Base-by-base conservation (phyloP, 768 basidiomycete species). In the Mycena floridula region DNA sequence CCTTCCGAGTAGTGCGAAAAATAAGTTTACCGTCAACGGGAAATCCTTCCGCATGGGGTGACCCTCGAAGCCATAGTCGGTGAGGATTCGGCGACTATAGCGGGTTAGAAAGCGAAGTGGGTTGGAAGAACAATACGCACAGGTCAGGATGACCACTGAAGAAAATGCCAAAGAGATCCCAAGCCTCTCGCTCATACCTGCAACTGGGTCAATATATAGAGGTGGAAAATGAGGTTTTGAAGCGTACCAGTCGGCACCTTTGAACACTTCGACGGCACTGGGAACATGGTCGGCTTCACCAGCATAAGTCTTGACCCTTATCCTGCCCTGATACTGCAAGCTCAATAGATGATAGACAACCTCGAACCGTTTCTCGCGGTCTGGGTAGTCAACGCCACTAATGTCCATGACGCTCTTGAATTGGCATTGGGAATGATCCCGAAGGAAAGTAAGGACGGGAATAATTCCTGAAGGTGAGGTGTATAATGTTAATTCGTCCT, bases 21-120 rank as follows among this genome's bases (percentile, higher is more conserved):
- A 30, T 37, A 12, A 20, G 68, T 82, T 54, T 60, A 92, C 94
- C 7, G 93, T 96, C 54, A 99, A 66, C 25, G 96, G 96, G 77
- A 98, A 99, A 61, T 99, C 96, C 64, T 99, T 99, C 50, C 96
- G 82, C 37, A 99, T 66, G 8, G 96, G 96, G 60, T 99, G 93
- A 18, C 96, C 96, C 66, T 98, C 94, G 56, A 97, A 96, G 45
- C 94, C 96, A 63, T 99, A 99, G 64, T 99, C 96, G 35, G 96
- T 99, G 56, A 99, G 73, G 64, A 99, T 93, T 43, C 96, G 89
- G 50, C 96, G 93, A 23, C 91, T 94, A 52, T 13, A 47, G 40
- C 25, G 47, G 25, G 12, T 48, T 57, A 46, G 59, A 40, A 46
- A 53, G 12, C 20, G 25, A 28, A 32, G 38, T 36, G 15, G 45